Evolutionary conservation across 2,329 filamentous ascomycete species (phyloP).

Genomic region (Trichoderma atroviride): DNA sequence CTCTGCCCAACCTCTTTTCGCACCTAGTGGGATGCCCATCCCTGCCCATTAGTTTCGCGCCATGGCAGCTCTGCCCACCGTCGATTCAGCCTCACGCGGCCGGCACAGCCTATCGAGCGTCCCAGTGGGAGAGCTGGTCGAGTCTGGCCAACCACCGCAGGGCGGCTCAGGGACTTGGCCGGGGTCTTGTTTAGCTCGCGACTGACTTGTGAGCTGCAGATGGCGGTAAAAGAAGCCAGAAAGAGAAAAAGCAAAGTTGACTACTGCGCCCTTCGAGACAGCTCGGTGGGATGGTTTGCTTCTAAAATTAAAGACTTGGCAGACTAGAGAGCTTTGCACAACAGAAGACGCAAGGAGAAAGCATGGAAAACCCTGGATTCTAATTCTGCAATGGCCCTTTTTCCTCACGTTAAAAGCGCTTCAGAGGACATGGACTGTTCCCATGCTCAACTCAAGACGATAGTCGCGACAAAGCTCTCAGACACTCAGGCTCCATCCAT

Average conservation of each 20-base stretch:
- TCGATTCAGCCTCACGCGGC: slow-evolving; percentile 24
- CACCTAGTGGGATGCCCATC: background rate
- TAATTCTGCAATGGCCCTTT: background rate
- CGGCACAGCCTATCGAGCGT: background rate
- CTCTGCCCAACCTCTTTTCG: slow-evolving; percentile 4
- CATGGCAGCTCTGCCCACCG: background rate
- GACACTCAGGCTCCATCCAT: background rate
- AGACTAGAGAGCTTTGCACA: background rate
- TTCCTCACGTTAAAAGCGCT: background rate
- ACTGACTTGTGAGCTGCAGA: slow-evolving; percentile 22
- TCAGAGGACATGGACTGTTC: background rate
- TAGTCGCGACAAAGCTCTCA: background rate
- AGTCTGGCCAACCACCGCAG: background rate
- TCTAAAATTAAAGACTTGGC: background rate
- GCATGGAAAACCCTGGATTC: background rate
- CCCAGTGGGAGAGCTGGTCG: background rate
- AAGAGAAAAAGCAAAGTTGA: background rate
- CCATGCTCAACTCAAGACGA: background rate
- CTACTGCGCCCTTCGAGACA: slow-evolving; percentile 4
- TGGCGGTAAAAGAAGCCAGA: slow-evolving; percentile 15
- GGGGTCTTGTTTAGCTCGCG: slow-evolving; percentile 15
- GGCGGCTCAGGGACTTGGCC: background rate
- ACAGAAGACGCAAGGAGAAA: background rate
- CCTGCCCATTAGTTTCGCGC: slow-evolving; percentile 9
- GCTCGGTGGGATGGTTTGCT: background rate